phyloP scores from a whole-genome alignment of 495 filamentous ascomycete species.

The Penicillium canescens region DNA sequence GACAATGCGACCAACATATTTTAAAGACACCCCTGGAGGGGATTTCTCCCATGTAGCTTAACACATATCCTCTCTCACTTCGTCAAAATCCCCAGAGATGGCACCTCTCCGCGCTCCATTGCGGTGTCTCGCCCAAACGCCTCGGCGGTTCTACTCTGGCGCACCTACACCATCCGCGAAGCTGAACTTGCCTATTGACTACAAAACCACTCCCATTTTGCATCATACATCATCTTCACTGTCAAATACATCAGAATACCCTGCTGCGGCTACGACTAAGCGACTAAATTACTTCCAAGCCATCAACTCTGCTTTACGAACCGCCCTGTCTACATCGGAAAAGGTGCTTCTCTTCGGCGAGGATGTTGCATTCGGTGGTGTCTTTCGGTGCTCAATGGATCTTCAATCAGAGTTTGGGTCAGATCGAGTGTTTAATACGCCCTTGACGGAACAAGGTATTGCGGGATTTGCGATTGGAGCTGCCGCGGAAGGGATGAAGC shows the following conservation, averaged over 20 bases:
- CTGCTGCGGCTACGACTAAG: conserved; percentile 67
- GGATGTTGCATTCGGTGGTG: conserved; percentile 95
- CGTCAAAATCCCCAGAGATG: conserved; percentile 8
- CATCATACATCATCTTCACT: conserved; percentile 76
- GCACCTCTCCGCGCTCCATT: conserved; percentile 11
- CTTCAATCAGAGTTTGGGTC: conserved; percentile 82
- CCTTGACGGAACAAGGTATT: conserved; percentile 91
- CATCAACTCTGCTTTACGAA: conserved; percentile 84
- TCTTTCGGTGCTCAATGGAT: conserved; percentile 93
- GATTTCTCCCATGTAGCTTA: not conserved
- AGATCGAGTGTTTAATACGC: conserved; percentile 95
- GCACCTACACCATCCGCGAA: conserved; percentile 47
- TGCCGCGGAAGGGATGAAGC: conserved; percentile 88
- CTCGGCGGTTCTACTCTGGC: conserved; percentile 26
- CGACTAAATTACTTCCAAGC: conserved; percentile 91
- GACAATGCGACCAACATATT: conserved; percentile 7
- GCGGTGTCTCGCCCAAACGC: conserved; percentile 12
- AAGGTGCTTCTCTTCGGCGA: conserved; percentile 91
- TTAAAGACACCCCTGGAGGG: conserved; percentile 7
- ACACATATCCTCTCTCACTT: not conserved
- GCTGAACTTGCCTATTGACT: conserved; percentile 88
- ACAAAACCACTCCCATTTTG: conserved; percentile 76
- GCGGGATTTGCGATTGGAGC: conserved; percentile 90
- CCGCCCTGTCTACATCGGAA: conserved; percentile 79
- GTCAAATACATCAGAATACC: conserved; percentile 59